Percentiles rank a stretch among this genome's conserved stretches.
Conservation (phyloP, 345 rosid species). For the Hibiscus trionum region DNA sequence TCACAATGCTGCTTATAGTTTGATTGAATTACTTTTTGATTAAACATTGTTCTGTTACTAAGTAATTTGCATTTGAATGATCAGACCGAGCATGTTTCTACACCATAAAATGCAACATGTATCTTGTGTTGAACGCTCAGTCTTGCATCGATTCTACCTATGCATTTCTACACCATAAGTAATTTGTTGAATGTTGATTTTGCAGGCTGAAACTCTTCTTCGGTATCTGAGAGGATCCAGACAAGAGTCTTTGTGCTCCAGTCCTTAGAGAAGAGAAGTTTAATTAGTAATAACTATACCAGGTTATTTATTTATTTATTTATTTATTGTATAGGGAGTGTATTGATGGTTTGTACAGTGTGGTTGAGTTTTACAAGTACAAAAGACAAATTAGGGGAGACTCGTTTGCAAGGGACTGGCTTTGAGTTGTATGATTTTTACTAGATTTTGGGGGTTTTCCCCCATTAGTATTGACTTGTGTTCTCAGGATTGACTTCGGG, state of each 20-base stretch:
- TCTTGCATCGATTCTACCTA: neutral
- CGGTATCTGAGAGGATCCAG: slow-evolving; percentile 67
- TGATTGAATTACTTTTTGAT: neutral
- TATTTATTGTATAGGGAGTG: slow-evolving; percentile 29
- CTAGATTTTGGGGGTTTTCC: slow-evolving; percentile 23
- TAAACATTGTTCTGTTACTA: neutral
- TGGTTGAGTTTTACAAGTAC: slow-evolving; percentile 21
- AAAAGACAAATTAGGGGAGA: slow-evolving; percentile 9
- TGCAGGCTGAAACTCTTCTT: slow-evolving; percentile 90
- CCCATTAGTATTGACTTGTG: slow-evolving; percentile 1
- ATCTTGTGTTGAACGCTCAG: neutral
- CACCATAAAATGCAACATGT: neutral
- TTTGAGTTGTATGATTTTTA: slow-evolving; percentile 29
- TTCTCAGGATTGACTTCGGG: slow-evolving; percentile 16
- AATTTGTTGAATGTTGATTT: neutral
- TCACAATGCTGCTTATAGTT: neutral
- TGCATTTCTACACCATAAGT: neutral
- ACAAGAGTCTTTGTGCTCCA: slow-evolving; percentile 48
- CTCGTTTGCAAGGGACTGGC: slow-evolving; percentile 29
- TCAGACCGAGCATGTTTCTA: neutral
- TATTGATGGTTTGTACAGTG: slow-evolving; percentile 51
- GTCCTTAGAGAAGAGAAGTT: slow-evolving; percentile 27
- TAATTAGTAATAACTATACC: slow-evolving; percentile 10
- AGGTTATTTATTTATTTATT: no score
- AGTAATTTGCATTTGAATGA: neutral